Evolutionary conservation across 2,329 filamentous ascomycete genomes (phyloP).

Genomic region (Xylaria sp.): DNA sequence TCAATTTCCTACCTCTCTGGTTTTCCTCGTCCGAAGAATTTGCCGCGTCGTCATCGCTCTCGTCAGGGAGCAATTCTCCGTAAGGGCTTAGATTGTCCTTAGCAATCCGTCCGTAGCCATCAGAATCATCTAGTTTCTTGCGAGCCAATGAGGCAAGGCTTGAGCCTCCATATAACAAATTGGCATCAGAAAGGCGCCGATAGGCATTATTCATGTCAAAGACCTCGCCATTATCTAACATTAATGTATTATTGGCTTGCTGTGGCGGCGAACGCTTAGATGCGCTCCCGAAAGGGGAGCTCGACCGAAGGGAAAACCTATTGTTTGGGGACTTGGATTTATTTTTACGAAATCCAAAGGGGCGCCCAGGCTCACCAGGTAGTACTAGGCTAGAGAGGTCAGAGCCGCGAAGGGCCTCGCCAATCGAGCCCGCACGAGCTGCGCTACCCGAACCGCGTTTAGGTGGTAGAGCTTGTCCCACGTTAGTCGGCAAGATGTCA

Average conservation of each 20-base stretch:
- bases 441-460: slow-evolving; percentile 50
- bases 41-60: slow-evolving; percentile 71
- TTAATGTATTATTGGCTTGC: slow-evolving; percentile 53
- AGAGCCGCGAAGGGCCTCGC: slow-evolving; percentile 64
- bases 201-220: slow-evolving; percentile 78
- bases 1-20: slow-evolving; percentile 68
- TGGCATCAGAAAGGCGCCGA: slow-evolving; percentile 76
- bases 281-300: slow-evolving; percentile 56
- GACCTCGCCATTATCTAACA: slow-evolving; percentile 69
- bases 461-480: slow-evolving; percentile 60
- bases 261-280: slow-evolving; percentile 51
- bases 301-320: slow-evolving; percentile 61
- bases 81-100: slow-evolving; percentile 76
- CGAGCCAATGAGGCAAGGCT: slow-evolving; percentile 71
- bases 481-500: slow-evolving; percentile 65
- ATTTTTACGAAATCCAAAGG: slow-evolving; percentile 54
- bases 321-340: slow-evolving; percentile 67
- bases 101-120: slow-evolving; percentile 66
- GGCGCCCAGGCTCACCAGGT: slow-evolving; percentile 58
- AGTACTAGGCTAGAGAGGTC: slow-evolving; percentile 63
- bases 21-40: slow-evolving; percentile 75
- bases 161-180: slow-evolving; percentile 71
- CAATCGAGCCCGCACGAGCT: slow-evolving; percentile 57
- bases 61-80: slow-evolving; percentile 71
- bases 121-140: slow-evolving; percentile 60